phyloP scores from a whole-genome alignment of 2,329 filamentous ascomycete genomes.

The Botrytis hyacinthi region DNA sequence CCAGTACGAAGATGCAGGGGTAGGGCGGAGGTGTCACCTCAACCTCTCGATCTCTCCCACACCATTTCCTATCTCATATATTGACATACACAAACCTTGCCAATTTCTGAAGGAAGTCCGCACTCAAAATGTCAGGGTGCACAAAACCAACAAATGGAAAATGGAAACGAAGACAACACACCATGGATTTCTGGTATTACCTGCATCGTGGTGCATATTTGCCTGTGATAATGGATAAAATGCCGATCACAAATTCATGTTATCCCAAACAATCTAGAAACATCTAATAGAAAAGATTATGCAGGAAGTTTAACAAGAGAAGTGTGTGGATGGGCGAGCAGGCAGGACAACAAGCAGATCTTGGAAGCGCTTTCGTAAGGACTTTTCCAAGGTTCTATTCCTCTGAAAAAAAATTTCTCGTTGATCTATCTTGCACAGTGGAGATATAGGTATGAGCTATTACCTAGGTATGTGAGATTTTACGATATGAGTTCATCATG shows the following conservation, averaged over 20 bases:
- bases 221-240: slow-evolving; percentile 1
- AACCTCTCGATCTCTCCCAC: background rate
- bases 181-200: slow-evolving; percentile 11
- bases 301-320: background rate
- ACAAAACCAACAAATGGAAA: slow-evolving; percentile 5
- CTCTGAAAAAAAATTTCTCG: slow-evolving; percentile 2
- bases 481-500: slow-evolving; percentile 1
- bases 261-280: slow-evolving; percentile 15
- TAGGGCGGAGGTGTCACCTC: slow-evolving; percentile 14
- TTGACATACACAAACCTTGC: slow-evolving; percentile 7
- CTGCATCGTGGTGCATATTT: slow-evolving; percentile 6
- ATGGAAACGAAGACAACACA: slow-evolving; percentile 2
- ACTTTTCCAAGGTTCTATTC: background rate
- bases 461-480: slow-evolving; percentile 11
- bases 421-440: background rate
- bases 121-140: background rate
- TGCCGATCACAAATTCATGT: slow-evolving; percentile 7
- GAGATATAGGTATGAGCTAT: slow-evolving; percentile 1
- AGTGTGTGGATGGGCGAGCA: background rate
- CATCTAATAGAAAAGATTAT: background rate
- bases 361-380: background rate
- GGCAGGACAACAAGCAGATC: background rate
- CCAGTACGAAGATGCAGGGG: slow-evolving; percentile 17
- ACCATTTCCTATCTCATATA: slow-evolving; percentile 1
- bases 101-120: slow-evolving; percentile 5